Percentiles rank a stretch among this genome's conserved stretches.
Evolutionary conservation across 2,329 filamentous ascomycete species (phyloP).

Genomic region (Beauveria scarabaeidicola): DNA sequence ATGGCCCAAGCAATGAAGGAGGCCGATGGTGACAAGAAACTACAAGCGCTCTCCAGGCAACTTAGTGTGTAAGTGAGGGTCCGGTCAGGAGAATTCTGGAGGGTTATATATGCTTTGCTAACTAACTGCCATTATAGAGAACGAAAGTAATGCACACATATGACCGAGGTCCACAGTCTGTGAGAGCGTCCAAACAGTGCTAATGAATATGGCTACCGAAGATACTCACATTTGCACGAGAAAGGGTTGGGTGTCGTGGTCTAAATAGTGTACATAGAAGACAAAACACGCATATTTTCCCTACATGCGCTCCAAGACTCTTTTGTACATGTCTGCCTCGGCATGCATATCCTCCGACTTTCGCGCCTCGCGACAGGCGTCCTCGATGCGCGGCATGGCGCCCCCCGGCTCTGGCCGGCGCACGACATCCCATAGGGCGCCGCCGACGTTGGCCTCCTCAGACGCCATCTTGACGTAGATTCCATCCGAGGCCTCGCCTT

Average conservation of each 20-base stretch:
- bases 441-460: slow-evolving; percentile 76
- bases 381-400: slow-evolving; percentile 61
- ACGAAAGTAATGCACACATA: not conserved
- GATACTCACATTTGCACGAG: not conserved
- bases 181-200: not conserved
- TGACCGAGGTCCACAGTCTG: not conserved
- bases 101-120: not conserved
- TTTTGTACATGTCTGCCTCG: slow-evolving; percentile 63
- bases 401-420: slow-evolving; percentile 42
- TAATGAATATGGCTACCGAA: not conserved
- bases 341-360: slow-evolving; percentile 66
- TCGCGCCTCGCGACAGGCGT: slow-evolving; percentile 58
- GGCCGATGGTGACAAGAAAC: slow-evolving; percentile 81
- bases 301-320: slow-evolving; percentile 36
- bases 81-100: not conserved
- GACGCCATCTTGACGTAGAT: slow-evolving; percentile 78
- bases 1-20: slow-evolving; percentile 79
- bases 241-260: not conserved
- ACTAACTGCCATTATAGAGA: not conserved
- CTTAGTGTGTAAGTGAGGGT: slow-evolving; percentile 79
- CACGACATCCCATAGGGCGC: slow-evolving; percentile 51
- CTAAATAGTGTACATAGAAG: not conserved
- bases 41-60: slow-evolving; percentile 79
- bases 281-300: not conserved
- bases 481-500: slow-evolving; percentile 43